phyloP scores from a whole-genome alignment of 768 basidiomycete species.

The Lactarius pseudohatsudake region DNA sequence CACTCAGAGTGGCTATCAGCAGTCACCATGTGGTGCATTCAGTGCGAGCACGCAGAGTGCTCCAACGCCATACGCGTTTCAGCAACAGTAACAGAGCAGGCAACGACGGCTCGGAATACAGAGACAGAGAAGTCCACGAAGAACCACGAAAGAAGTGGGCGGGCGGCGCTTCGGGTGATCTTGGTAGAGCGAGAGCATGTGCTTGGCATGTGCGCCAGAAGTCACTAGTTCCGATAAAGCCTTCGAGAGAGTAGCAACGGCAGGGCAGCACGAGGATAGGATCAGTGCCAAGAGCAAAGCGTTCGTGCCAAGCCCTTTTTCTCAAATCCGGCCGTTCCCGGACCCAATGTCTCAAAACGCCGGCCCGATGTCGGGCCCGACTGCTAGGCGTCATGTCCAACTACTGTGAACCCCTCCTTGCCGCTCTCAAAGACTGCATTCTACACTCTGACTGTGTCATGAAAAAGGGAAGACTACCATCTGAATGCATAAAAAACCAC shows the following conservation, averaged over 20 bases:
- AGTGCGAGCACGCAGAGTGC: neutral
- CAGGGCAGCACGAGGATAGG: neutral
- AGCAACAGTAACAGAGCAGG: neutral
- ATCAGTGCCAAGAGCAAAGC: neutral
- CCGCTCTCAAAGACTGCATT: constrained; percentile 80
- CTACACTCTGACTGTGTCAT: constrained; percentile 85
- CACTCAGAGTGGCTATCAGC: neutral
- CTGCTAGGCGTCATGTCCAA: constrained; percentile 59
- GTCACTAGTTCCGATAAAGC: neutral
- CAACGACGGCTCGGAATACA: neutral
- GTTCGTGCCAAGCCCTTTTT: neutral
- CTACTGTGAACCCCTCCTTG: constrained; percentile 74
- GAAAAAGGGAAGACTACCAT: constrained; percentile 75
- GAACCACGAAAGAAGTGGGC: neutral
- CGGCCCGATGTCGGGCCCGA: neutral
- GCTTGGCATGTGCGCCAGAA: neutral
- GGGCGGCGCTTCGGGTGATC: neutral
- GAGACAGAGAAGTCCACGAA: neutral
- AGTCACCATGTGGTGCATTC: neutral
- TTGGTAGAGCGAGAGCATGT: neutral
- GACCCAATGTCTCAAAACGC: neutral
- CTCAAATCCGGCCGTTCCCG: neutral
- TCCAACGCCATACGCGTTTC: neutral
- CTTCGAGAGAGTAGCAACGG: neutral
- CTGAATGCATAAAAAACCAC: constrained; percentile 80